Evolutionary conservation across 345 rosid species (phyloP).

Genomic region (Kernera saxatilis): DNA sequence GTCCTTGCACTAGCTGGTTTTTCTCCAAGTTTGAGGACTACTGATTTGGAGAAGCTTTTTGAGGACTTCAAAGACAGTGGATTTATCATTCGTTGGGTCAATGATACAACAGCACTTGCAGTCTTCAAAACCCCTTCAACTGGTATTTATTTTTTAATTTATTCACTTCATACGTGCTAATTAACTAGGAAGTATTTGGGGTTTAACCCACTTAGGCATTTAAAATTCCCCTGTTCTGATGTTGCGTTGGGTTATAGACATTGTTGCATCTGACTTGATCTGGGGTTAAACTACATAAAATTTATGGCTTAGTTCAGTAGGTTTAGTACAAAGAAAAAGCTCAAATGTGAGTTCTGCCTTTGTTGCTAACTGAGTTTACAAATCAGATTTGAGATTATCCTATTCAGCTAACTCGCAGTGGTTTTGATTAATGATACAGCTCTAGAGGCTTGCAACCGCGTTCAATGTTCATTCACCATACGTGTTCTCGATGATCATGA

Average conservation of each 20-base stretch:
- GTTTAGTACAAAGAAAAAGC: background rate
- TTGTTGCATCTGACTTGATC: background rate
- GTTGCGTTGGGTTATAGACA: background rate
- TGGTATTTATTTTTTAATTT: slow-evolving; percentile 38
- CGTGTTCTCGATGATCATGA: slow-evolving; percentile 72
- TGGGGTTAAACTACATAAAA: background rate
- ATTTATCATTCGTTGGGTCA: slow-evolving; percentile 80
- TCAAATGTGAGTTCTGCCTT: background rate
- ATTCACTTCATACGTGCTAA: background rate
- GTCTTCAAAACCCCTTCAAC: slow-evolving; percentile 69
- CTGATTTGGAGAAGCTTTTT: slow-evolving; percentile 72
- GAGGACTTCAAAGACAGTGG: slow-evolving; percentile 52
- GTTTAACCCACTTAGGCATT: background rate
- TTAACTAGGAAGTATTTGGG: background rate
- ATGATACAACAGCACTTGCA: slow-evolving; percentile 84
- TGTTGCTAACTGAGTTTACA: background rate
- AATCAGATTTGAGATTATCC: background rate
- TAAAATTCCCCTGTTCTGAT: background rate
- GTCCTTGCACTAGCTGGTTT: slow-evolving; percentile 77
- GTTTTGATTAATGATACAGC: slow-evolving; percentile 48
- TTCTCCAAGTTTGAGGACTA: slow-evolving; percentile 70
- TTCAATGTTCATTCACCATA: slow-evolving; percentile 54
- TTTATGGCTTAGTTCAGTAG: background rate
- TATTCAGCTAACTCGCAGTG: background rate
- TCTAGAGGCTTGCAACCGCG: slow-evolving; percentile 52